A percentile compares a stretch with the other conserved stretches of the same genome.
Conservation (phyloP, 2,329 filamentous ascomycete species). For the Alternaria alternata region DNA sequence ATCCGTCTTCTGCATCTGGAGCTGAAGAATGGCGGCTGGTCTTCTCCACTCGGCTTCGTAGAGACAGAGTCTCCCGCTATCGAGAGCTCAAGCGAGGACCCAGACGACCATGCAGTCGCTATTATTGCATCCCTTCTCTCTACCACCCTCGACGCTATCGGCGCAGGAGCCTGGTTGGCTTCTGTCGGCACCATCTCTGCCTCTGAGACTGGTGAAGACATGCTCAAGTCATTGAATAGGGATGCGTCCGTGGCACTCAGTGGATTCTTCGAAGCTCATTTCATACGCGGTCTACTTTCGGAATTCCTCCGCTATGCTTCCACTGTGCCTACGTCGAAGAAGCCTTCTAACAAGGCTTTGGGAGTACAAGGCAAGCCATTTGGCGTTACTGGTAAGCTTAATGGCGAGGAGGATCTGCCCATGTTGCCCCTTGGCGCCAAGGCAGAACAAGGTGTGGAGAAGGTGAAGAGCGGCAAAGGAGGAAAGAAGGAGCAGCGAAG, state of each 20-base stretch:
- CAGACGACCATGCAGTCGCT: conserved; percentile 72
- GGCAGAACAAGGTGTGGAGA: conserved; percentile 58
- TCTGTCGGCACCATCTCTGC: conserved; percentile 59
- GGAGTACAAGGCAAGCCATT: conserved; percentile 57
- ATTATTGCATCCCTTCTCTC: conserved; percentile 76
- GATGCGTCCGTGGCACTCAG: conserved; percentile 77
- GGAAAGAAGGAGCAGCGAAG: conserved; percentile 76
- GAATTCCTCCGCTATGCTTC: conserved; percentile 69
- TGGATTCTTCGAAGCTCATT: conserved; percentile 73
- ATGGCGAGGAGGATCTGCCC: conserved; percentile 51
- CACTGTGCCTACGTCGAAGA: conserved; percentile 39
- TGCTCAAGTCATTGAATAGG: conserved; percentile 70
- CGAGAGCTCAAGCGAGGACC: conserved; percentile 56
- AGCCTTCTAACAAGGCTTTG: conserved; percentile 43
- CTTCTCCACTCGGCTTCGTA: conserved; percentile 71
- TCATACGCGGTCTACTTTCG: conserved; percentile 69
- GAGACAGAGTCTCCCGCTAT: conserved; percentile 50
- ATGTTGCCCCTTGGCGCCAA: conserved; percentile 79
- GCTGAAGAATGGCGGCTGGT: conserved; percentile 79
- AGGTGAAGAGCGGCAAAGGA: conserved; percentile 66
- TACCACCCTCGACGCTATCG: conserved; percentile 78
- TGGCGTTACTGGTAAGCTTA: conserved; percentile 49
- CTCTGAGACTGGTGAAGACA: conserved; percentile 66
- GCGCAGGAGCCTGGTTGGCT: conserved; percentile 74
- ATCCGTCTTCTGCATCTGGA: conserved; percentile 77